Evolutionary conservation across 176 grass and related monocot genomes (phyloP).

Genomic region (Areca catechu): DNA sequence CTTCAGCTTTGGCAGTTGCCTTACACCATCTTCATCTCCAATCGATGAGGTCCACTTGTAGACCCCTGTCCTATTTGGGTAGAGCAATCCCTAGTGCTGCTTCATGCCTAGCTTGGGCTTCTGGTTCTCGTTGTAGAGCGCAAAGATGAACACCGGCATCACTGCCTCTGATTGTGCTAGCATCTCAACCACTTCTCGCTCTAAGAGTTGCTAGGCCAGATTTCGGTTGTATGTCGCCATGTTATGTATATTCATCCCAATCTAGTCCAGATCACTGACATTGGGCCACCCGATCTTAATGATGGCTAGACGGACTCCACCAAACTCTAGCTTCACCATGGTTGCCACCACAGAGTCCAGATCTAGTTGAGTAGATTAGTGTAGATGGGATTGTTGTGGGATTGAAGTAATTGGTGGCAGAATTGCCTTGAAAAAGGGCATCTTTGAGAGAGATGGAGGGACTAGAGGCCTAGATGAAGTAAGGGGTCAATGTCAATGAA

Average conservation of each 20-base stretch:
- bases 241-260: constrained; percentile 54
- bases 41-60: constrained; percentile 65
- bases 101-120: constrained; percentile 57
- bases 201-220: constrained; percentile 33
- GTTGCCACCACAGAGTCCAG: too few species aligned
- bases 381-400: too few species aligned
- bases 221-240: constrained; percentile 72
- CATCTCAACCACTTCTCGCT: constrained; percentile 28
- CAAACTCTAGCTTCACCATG: background rate
- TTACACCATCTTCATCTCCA: constrained; percentile 30
- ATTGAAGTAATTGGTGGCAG: constrained; percentile 39
- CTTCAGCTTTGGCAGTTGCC: constrained; percentile 34
- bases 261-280: constrained; percentile 57
- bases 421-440: constrained; percentile 36
- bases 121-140: constrained; percentile 78
- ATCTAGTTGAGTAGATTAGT: too few species aligned
- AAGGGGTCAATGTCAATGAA: constrained; percentile 83
- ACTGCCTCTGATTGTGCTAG: constrained; percentile 34
- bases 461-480: constrained; percentile 57
- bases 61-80: constrained; percentile 37
- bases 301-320: constrained; percentile 46
- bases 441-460: constrained; percentile 49
- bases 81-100: constrained; percentile 74
- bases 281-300: constrained; percentile 92
- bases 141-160: constrained; percentile 80